Base-by-base conservation (phyloP, 2,329 filamentous ascomycete genomes). In the Cadophora malorum region DNA sequence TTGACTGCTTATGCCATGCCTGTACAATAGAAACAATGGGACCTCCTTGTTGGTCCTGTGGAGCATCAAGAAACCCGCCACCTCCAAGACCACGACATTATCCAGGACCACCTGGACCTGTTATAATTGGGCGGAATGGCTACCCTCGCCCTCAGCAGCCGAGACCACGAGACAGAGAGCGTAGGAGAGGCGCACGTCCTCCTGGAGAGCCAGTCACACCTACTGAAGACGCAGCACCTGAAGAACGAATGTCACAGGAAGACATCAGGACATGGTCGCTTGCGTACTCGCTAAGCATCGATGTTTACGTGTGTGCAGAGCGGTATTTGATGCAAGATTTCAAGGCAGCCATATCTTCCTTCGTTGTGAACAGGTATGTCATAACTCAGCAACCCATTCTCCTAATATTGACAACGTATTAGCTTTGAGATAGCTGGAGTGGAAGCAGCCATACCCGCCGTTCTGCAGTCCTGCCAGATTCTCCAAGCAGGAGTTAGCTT, bases 301-400 rank as follows among this genome's bases (percentile, higher is more conserved):
- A 84, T 64, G 82, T 84, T 14, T 85, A 85, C 75, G 81, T 84
- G 63, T 81, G 82, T 64, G 83, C 83, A 8, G 79, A 83, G 70
- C 80, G 81, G 63, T 84, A 81, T 73, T 77, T 84, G 63, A 80
- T 85, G 73, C 79, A 81, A 31, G 80, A 80, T 60, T 82, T 85
- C 74, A 82, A 83, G 71, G 69, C 67, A 4, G 79, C 78, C 55
- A 79, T 85, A 47, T 78, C 81, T 61, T 78, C 80, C 4, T 79
- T 75, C 35, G 79, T 79, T 65, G 78, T 85, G 69, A 82, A 84
- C 73, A 82, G 67, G 69, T 69, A 61, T 28, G 62, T 45, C 41
- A 41, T 23, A 47, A 25, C 21, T 47, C 12, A 58, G 7, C 9
- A 25, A 14, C 7, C 12, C 1, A 6, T 16, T 63, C 9, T 52